A percentile compares a stretch with the other conserved stretches of the same genome.
Evolutionary conservation across 176 grass and related monocot genomes (phyloP).

Genomic region (Oryza punctata): DNA sequence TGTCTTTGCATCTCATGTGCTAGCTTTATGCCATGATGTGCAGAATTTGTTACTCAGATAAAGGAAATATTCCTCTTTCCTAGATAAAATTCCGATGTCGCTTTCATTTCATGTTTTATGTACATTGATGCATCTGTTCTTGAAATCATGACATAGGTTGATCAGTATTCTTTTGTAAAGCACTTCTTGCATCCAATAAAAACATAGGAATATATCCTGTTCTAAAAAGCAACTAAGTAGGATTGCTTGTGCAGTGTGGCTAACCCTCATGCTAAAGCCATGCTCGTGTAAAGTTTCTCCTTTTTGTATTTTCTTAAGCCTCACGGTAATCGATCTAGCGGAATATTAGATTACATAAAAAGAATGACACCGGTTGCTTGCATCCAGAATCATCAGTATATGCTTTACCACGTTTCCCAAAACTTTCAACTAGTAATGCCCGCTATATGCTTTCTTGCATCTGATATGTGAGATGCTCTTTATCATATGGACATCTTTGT

Average conservation of each 20-base stretch:
- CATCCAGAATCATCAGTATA: conserved; percentile 13
- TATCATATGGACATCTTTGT: background rate
- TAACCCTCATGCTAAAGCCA: conserved; percentile 32
- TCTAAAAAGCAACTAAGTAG: background rate
- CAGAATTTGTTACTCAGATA: background rate
- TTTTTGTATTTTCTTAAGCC: conserved; percentile 29
- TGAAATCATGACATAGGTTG: background rate
- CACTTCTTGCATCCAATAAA: background rate
- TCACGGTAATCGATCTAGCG: background rate
- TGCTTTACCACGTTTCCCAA: conserved; percentile 7
- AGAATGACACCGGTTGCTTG: background rate
- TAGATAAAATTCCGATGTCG: background rate
- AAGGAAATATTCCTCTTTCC: conserved; percentile 7
- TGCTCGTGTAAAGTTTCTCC: background rate
- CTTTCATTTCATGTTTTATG: background rate
- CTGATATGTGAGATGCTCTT: background rate
- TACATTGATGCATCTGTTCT: conserved; percentile 12
- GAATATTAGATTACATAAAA: background rate
- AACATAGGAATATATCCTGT: conserved; percentile 32
- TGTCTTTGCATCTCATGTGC: background rate
- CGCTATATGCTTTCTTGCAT: conserved; percentile 1
- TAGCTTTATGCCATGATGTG: conserved; percentile 5
- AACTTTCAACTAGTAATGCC: background rate
- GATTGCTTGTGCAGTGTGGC: conserved; percentile 20
- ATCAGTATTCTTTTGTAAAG: conserved; percentile 26